These are phyloP conservation scores for Mycocentrospora acerina DNA, from an alignment of 2,329 filamentous ascomycete species.

Conservation along the genomic window DNA sequence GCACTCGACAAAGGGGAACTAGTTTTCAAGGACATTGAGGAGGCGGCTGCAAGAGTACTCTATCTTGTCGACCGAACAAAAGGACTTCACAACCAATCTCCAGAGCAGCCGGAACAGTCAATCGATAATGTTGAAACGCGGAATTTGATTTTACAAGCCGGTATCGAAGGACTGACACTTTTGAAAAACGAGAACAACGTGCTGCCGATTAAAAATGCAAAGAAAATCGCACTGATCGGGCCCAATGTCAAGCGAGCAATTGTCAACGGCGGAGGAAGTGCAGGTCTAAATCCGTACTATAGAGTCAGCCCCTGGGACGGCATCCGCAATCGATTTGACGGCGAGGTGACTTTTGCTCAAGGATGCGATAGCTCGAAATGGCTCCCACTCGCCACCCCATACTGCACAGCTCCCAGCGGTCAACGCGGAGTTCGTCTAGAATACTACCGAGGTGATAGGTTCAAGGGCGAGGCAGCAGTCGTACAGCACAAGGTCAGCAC, in stretches of 20 bases:
- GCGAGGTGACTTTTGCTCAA: constrained; percentile 61
- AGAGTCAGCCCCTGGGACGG: constrained; percentile 65
- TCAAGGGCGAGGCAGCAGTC: constrained; percentile 59
- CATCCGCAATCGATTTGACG: constrained; percentile 56
- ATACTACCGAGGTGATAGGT: constrained; percentile 65
- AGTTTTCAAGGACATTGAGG: constrained; percentile 51
- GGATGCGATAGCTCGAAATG: constrained; percentile 67
- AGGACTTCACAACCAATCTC: constrained; percentile 56
- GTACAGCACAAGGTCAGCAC: constrained; percentile 63
- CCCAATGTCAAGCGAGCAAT: constrained; percentile 68
- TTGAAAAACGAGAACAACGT: constrained; percentile 63
- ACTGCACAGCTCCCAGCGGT: constrained; percentile 59
- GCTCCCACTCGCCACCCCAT: constrained; percentile 63
- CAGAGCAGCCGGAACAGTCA: constrained; percentile 58
- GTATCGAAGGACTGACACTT: constrained; percentile 63
- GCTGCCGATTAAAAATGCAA: constrained; percentile 60
- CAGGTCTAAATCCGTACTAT: constrained; percentile 69
- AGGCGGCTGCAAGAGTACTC: constrained; percentile 56
- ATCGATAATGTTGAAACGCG: constrained; percentile 59
- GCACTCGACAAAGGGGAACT: constrained; percentile 39
- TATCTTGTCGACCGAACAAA: constrained; percentile 65
- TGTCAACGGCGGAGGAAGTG: constrained; percentile 68
- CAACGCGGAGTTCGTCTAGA: constrained; percentile 64
- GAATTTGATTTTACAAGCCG: constrained; percentile 61
- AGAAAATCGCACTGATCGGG: constrained; percentile 66